These are phyloP conservation scores for Phytophthora litchii DNA, from an alignment of 352 stramenopile species.

Conservation along the genomic window DNA sequence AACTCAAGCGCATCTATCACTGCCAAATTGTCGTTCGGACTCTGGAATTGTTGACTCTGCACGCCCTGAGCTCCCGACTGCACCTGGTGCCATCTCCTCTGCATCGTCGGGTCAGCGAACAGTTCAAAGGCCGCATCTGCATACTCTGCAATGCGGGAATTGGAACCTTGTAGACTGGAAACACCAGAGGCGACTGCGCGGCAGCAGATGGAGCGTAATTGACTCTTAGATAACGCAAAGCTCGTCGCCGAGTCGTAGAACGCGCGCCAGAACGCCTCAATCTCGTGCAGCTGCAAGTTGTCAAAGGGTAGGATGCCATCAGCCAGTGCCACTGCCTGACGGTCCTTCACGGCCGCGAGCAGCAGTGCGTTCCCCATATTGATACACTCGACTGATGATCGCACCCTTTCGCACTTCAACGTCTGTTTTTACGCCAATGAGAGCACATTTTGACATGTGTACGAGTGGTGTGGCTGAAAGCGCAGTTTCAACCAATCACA, in stretches of 20 bases:
- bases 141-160: conserved; percentile 43
- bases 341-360: conserved; percentile 55
- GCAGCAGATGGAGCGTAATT: conserved; percentile 73
- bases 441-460: conserved; percentile 1
- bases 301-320: conserved; percentile 77
- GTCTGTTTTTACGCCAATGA: conserved; percentile 34
- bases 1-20: conserved; percentile 84
- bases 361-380: conserved; percentile 71
- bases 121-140: conserved; percentile 64
- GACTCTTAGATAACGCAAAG: conserved; percentile 64
- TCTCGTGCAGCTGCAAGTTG: conserved; percentile 66
- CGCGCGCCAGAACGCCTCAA: conserved; percentile 84
- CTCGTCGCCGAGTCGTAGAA: conserved; percentile 83
- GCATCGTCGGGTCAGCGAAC: conserved; percentile 43
- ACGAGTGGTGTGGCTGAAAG: conserved; percentile 1
- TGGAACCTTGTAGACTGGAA: conserved; percentile 48
- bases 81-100: conserved; percentile 32
- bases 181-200: conserved; percentile 38
- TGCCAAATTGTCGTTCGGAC: conserved; percentile 8
- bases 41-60: conserved; percentile 26
- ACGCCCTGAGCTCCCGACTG: conserved; percentile 13
- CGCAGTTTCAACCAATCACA: conserved; percentile 33
- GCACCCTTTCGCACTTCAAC: conserved; percentile 40
- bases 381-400: conserved; percentile 7
- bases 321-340: conserved; percentile 43